Percentiles rank a stretch among this genome's conserved stretches.
These are phyloP conservation scores for Nevesoporus exiguus DNA, from an alignment of 768 basidiomycete species.

Conservation along the genomic window DNA sequence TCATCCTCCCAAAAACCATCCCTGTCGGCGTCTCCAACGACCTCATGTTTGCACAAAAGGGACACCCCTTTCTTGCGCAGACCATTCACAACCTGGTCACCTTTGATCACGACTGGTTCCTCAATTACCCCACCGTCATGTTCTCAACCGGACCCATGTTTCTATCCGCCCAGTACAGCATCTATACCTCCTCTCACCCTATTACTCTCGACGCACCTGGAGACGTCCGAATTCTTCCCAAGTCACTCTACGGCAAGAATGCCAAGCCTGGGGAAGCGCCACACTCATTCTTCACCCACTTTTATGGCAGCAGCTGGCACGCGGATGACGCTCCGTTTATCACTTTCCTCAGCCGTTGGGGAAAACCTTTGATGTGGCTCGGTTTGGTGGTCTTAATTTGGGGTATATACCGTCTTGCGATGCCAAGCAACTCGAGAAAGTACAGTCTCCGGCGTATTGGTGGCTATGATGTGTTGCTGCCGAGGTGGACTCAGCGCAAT, in stretches of 20 bases:
- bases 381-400: constrained; percentile 69
- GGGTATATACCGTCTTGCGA: constrained; percentile 56
- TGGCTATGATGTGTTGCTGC: constrained; percentile 76
- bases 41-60: constrained; percentile 86
- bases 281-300: constrained; percentile 94
- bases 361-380: constrained; percentile 83
- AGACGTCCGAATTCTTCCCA: constrained; percentile 89
- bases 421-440: constrained; percentile 59
- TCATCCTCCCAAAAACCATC: constrained; percentile 91
- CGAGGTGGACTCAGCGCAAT: constrained; percentile 66
- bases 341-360: constrained; percentile 85
- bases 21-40: constrained; percentile 98
- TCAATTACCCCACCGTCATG: constrained; percentile 99
- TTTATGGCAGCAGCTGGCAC: constrained; percentile 98
- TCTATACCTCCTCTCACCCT: constrained; percentile 72
- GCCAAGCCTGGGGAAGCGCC: constrained; percentile 78
- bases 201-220: constrained; percentile 49
- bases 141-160: constrained; percentile 99
- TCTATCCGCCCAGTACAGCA: constrained; percentile 88
- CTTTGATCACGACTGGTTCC: constrained; percentile 91
- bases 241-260: constrained; percentile 97
- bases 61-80: constrained; percentile 86
- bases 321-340: constrained; percentile 98
- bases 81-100: constrained; percentile 88
- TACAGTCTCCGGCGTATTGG: constrained; percentile 58